Base-by-base conservation (phyloP, 257 asterid species). In the Paraleonurus japonicus region DNA sequence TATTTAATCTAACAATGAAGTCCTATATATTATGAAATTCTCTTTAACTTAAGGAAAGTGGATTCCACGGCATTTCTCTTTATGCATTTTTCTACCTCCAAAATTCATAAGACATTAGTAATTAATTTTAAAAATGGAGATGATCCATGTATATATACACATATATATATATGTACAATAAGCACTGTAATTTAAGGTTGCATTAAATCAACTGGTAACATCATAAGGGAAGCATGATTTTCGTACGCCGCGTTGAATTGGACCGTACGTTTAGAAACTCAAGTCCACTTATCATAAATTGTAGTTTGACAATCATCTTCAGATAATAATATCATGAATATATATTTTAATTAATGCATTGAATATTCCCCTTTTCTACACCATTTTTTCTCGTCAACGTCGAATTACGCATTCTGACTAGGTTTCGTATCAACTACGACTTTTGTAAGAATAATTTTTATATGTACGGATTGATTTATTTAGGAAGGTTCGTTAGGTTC, bases 211-310 rank as follows among this genome's bases (percentile, higher is more conserved):
- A 61, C 10, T 23, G 1, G 4, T 32, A n/a, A 33, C 54, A 35
- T 69, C 60, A 71, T 35, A 35, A 37, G 23, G 30, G 63, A 65
- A 1, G 55, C 80, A 43, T 23, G 23, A 54, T 55, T 62, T 69
- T 77, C 82, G 84, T 79, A 79, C 76, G 22, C 27, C 13, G 32
- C 20, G 51, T 51, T 67, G 37, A 60, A 54, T 23, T 51, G 19
- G 17, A 28, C 83, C 85, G 83, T 83, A 83, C 87, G 26, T 83
- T 77, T 19, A 37, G 22, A 65, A 67, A 67, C 83, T n/a, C 6
- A 43, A 77, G 73, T 77, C 87, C 63, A 75, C 85, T 80, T 83
- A 75, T 83, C 85, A 83, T 77, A 75, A 82, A 80, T 82, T 71
- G 39, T 11, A 13, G 59, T 58, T 76, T 77, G 80, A 82, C 76